Base-by-base conservation (phyloP, 2,329 filamentous ascomycete genomes). In the Penicillium sp. region DNA sequence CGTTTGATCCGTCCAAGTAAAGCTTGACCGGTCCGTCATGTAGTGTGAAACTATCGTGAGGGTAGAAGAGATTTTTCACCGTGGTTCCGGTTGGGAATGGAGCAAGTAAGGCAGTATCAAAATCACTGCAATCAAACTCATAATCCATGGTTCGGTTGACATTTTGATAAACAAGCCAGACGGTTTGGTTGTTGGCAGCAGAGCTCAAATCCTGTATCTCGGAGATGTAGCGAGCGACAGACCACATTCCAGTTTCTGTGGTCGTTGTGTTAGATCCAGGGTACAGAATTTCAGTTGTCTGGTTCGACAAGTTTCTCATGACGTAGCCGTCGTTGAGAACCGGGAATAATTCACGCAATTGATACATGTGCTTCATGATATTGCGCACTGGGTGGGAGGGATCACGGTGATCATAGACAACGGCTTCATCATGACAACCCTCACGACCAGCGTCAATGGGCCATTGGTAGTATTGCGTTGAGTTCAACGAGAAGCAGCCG, bases 1-100 rank as follows among this genome's bases (percentile, higher is more conserved):
- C 71, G 0, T 67, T 75, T 1, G 79, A 80, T 1, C 76, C 76
- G 54, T 79, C 77, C 42, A 83, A 74, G 11, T 77, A 78, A 45
- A 84, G 76, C 31, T 72, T 73, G 6, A 74, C 68, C 1, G 74
- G 67, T 0, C 83, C 82, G 1, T 69, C 67, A 29, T 76, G 74
- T 21, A 88, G 73, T 0, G 71, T 78, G 55, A 81, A 75, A 59
- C 84, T 78, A 23, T 86, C 83, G 61, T 83, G 84, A 0, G 85
- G 85, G 62, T 82, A 83, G 69, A 89, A 86, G 16, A 89, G 68
- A 62, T 87, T 87, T 66, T 83, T 84, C 59, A 89, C 85, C 0
- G 75, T 81, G 2, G 79, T 82, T 9, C 78, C 80, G 3, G 72
- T 65, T 10, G 77, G 73, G 55, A 85, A 89, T 0, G 86, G 83